Conservation (phyloP, 495 filamentous ascomycete genomes). For the Penicillium diatomitis region DNA sequence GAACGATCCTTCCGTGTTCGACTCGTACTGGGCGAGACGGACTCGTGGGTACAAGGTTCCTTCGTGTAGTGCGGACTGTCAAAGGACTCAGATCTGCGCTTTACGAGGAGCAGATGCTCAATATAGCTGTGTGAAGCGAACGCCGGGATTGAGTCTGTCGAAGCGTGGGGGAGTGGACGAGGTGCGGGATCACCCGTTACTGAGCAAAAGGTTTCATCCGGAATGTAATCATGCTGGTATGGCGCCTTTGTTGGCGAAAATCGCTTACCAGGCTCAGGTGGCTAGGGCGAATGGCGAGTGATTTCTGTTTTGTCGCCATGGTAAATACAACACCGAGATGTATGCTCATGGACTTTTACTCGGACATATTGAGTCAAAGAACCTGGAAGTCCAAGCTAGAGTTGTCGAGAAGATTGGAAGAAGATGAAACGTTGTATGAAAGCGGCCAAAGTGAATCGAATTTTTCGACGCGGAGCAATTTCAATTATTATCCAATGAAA, state of each 20-base stretch:
- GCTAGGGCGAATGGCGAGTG: slow-evolving; percentile 3
- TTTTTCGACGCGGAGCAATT: too few species aligned
- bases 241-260: slow-evolving; percentile 14
- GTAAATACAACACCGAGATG: too few species aligned
- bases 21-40: slow-evolving; percentile 29
- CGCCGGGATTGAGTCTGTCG: slow-evolving; percentile 14
- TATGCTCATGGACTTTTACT: too few species aligned
- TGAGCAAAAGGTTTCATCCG: slow-evolving; percentile 1
- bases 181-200: neutral
- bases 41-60: slow-evolving; percentile 25
- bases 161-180: slow-evolving; percentile 7
- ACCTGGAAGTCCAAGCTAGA: too few species aligned
- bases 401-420: too few species aligned
- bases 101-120: slow-evolving; percentile 32
- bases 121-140: slow-evolving; percentile 19
- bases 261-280: slow-evolving; percentile 6
- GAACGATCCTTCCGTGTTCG: slow-evolving; percentile 23
- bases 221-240: slow-evolving; percentile 21
- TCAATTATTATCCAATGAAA: too few species aligned
- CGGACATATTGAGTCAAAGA: too few species aligned
- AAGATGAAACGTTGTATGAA: too few species aligned
- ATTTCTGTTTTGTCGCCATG: neutral
- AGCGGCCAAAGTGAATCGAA: too few species aligned
- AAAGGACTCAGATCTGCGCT: slow-evolving; percentile 29
- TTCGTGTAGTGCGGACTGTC: slow-evolving; percentile 26